These are phyloP conservation scores for Suhomyces kilbournensis DNA, from an alignment of 805 yeast genomes.

Conservation along the genomic window DNA sequence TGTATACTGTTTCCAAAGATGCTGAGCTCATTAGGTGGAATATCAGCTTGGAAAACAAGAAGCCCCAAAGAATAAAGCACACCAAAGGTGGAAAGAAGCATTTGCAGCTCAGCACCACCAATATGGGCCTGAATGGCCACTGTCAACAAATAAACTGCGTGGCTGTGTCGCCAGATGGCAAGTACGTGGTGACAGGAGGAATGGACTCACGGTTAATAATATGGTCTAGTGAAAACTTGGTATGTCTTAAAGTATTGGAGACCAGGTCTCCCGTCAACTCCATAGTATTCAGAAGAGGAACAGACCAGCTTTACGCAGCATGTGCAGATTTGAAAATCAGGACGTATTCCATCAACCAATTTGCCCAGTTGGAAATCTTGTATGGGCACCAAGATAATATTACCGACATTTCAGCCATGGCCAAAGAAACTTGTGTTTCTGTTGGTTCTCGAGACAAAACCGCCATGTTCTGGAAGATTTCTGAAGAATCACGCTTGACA, in stretches of 20 bases:
- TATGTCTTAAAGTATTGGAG: slow-evolving; percentile 74
- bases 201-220: slow-evolving; percentile 74
- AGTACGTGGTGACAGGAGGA: slow-evolving; percentile 88
- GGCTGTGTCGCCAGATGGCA: slow-evolving; percentile 86
- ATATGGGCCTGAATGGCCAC: slow-evolving; percentile 67
- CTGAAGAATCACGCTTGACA: slow-evolving; percentile 91
- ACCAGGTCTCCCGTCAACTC: slow-evolving; percentile 74
- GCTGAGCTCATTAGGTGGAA: slow-evolving; percentile 79
- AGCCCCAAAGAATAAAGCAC: slow-evolving; percentile 65
- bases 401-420: slow-evolving; percentile 74
- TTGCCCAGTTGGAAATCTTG: slow-evolving; percentile 83
- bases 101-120: slow-evolving; percentile 36
- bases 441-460: slow-evolving; percentile 95
- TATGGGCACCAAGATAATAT: slow-evolving; percentile 96
- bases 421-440: slow-evolving; percentile 88
- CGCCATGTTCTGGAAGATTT: slow-evolving; percentile 93
- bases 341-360: slow-evolving; percentile 79
- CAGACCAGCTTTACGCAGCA: slow-evolving; percentile 86
- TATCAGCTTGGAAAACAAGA: slow-evolving; percentile 43
- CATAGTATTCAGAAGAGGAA: slow-evolving; percentile 70
- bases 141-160: slow-evolving; percentile 70
- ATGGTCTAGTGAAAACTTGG: slow-evolving; percentile 79
- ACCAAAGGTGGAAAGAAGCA: slow-evolving; percentile 58
- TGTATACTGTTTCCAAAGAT: slow-evolving; percentile 82
- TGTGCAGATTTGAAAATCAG: slow-evolving; percentile 91